Percentiles rank a stretch among this genome's conserved stretches.
Conservation (phyloP, 768 basidiomycete species). For the Boletus subcaerulescens region DNA sequence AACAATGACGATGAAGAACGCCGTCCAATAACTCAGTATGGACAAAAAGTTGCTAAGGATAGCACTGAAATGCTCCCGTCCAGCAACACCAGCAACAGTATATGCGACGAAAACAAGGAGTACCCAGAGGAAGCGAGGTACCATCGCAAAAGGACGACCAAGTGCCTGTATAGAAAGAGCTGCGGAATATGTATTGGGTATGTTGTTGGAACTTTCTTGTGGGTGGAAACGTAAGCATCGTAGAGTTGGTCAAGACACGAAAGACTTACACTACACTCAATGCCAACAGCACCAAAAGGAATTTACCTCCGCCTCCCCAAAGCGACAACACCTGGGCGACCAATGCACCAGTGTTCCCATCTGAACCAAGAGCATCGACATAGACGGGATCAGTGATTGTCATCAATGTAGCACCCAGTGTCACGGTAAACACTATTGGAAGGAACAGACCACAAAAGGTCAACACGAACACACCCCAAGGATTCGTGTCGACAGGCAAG, state of each 20-base stretch:
- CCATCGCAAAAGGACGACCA: slow-evolving; percentile 39
- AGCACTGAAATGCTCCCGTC: slow-evolving; percentile 43
- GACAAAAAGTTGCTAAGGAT: slow-evolving; percentile 43
- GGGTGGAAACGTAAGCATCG: neutral
- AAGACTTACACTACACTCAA: slow-evolving; percentile 40
- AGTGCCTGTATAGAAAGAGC: slow-evolving; percentile 47
- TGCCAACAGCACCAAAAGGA: slow-evolving; percentile 41
- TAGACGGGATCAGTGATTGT: slow-evolving; percentile 41
- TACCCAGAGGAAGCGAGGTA: slow-evolving; percentile 48
- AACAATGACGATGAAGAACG: slow-evolving; percentile 46
- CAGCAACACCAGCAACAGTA: slow-evolving; percentile 40
- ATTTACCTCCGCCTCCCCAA: slow-evolving; percentile 42
- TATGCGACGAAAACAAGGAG: slow-evolving; percentile 38
- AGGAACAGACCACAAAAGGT: slow-evolving; percentile 52
- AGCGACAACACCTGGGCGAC: slow-evolving; percentile 42
- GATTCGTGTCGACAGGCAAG: slow-evolving; percentile 42
- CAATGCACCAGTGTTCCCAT: slow-evolving; percentile 43
- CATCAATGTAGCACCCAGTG: slow-evolving; percentile 39
- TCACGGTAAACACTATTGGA: slow-evolving; percentile 39
- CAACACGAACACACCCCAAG: slow-evolving; percentile 43
- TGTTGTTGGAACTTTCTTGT: slow-evolving; percentile 35
- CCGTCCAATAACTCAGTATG: slow-evolving; percentile 45
- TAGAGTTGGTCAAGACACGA: neutral
- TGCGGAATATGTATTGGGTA: slow-evolving; percentile 46
- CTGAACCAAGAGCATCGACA: slow-evolving; percentile 36